A percentile compares a stretch with the other conserved stretches of the same genome.
Evolutionary conservation across 352 stramenopile genomes (phyloP).

Genomic region (Phytophthora macrochlamydospora): DNA sequence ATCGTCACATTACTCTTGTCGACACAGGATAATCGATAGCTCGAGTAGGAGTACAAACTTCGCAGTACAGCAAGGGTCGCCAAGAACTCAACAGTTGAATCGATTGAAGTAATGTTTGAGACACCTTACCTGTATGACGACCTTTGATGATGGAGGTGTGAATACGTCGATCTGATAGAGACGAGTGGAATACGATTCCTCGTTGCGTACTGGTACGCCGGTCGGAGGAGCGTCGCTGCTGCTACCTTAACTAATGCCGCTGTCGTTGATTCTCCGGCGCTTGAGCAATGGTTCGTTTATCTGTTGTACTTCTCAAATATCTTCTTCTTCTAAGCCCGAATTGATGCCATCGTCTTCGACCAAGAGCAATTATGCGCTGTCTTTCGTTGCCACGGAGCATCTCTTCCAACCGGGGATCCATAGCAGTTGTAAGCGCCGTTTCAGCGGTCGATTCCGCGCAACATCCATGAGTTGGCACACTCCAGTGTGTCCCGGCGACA

Average conservation of each 20-base stretch:
- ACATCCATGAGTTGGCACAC: too few relatives aligned
- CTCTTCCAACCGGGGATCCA: too few relatives aligned
- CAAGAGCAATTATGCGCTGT: too few relatives aligned
- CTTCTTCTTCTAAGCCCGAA: not conserved
- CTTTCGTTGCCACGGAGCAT: too few relatives aligned
- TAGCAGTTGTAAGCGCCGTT: too few relatives aligned
- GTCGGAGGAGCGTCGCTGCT: not conserved
- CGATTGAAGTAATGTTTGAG: conserved; percentile 22
- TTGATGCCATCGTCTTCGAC: too few relatives aligned
- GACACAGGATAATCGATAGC: conserved; percentile 19
- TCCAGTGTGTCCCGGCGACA: too few relatives aligned
- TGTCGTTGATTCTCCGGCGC: not conserved
- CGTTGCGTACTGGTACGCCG: not conserved
- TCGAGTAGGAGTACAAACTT: conserved; percentile 12
- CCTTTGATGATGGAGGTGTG: conserved; percentile 6
- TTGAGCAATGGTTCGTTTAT: not conserved
- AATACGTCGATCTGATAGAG: conserved; percentile 9
- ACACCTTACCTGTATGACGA: conserved; percentile 11
- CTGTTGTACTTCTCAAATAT: not conserved
- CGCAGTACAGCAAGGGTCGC: conserved; percentile 10
- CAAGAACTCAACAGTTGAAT: conserved; percentile 18
- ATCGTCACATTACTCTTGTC: conserved; percentile 1
- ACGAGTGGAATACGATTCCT: conserved; percentile 13
- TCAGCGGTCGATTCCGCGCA: too few relatives aligned
- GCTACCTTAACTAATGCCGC: not conserved